A percentile compares a stretch with the other conserved stretches of the same genome.
phyloP scores from a whole-genome alignment of 2,329 filamentous ascomycete species.

The Rugonectria rugulosa region DNA sequence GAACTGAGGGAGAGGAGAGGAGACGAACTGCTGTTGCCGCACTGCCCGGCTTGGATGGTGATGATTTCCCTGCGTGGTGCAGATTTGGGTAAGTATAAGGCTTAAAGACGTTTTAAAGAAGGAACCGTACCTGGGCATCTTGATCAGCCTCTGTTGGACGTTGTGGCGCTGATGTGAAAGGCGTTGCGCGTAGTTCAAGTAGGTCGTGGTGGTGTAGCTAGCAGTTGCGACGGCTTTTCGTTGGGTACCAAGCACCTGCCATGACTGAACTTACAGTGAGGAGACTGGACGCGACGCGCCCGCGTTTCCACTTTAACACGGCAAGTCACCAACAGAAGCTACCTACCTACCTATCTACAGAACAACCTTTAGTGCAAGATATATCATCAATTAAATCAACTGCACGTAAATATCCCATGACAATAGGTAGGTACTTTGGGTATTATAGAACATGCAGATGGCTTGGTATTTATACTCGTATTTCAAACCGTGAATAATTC shows the following conservation, averaged over 20 bases:
- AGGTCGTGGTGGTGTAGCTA: not conserved
- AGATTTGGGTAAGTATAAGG: not conserved
- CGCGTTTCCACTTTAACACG: conserved; percentile 24
- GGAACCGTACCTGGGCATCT: conserved; percentile 35
- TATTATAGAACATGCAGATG: too few species aligned
- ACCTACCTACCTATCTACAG: too few species aligned
- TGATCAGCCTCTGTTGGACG: conserved; percentile 18
- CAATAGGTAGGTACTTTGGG: too few species aligned
- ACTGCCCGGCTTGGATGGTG: conserved; percentile 98
- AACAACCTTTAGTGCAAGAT: too few species aligned
- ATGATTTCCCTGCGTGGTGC: conserved; percentile 83
- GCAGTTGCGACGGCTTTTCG: conserved; percentile 7
- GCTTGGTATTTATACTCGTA: too few species aligned
- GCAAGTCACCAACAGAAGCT: not conserved
- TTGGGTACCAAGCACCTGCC: too few species aligned
- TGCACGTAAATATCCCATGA: too few species aligned
- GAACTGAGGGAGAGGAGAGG: conserved; percentile 20
- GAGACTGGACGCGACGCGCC: conserved; percentile 28
- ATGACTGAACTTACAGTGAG: too few species aligned
- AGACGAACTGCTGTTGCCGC: conserved; percentile 95
- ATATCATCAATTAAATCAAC: too few species aligned
- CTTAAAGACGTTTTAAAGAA: not conserved
- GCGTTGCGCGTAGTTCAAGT: not conserved
- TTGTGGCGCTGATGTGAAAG: conserved; percentile 18
- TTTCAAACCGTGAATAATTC: too few species aligned